A percentile compares a stretch with the other conserved stretches of the same genome.
Conservation (phyloP, 805 yeast genomes). For the Scheffersomyces ergatensis region DNA sequence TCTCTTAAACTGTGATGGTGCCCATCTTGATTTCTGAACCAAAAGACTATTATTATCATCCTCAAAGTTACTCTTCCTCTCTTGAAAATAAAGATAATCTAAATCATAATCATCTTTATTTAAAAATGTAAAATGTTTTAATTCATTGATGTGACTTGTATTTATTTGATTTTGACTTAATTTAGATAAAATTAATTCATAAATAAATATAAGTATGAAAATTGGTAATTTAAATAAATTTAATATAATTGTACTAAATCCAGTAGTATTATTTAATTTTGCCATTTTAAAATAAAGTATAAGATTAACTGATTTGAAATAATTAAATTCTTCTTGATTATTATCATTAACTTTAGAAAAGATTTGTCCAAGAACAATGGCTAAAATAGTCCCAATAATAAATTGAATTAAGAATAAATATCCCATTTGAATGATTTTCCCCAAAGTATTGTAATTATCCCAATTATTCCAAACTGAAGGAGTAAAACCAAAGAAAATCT, state of each 20-base stretch:
- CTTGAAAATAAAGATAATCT: neutral
- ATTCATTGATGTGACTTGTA: constrained; percentile 8
- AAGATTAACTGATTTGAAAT: constrained; percentile 37
- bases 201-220: constrained; percentile 27
- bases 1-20: constrained; percentile 12
- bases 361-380: constrained; percentile 48
- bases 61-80: constrained; percentile 18
- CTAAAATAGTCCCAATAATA: constrained; percentile 52
- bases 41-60: constrained; percentile 21
- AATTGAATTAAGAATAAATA: constrained; percentile 54
- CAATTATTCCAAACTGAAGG: constrained; percentile 61
- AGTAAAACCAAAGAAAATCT: constrained; percentile 56
- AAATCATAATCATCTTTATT: constrained; percentile 18
- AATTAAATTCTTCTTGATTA: constrained; percentile 39
- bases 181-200: constrained; percentile 26
- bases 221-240: constrained; percentile 36
- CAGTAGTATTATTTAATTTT: constrained; percentile 10
- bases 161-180: constrained; percentile 13
- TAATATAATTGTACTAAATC: constrained; percentile 12
- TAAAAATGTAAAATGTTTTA: constrained; percentile 36
- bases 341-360: constrained; percentile 32
- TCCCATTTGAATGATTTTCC: constrained; percentile 46
- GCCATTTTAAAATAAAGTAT: constrained; percentile 35
- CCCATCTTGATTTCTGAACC: constrained; percentile 22
- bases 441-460: constrained; percentile 46